Evolutionary conservation across 169 alveolate genomes (phyloP), one percentile per base, ranked within the genome.

Genomic region (Amoebophrya sp.): DNA sequence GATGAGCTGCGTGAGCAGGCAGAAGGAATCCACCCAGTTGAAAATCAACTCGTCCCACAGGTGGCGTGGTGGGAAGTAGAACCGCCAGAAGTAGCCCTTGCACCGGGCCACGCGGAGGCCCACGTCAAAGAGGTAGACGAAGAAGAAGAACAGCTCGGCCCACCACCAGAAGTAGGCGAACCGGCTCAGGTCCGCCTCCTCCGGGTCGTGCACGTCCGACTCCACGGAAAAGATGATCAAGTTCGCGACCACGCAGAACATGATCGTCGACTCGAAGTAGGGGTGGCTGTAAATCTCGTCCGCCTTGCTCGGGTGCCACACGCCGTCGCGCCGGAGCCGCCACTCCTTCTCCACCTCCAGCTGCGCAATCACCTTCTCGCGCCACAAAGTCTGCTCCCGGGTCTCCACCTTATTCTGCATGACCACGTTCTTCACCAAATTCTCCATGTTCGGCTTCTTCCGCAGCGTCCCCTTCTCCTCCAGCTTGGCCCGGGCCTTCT

Each of bases 311-410:
- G 83, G 83, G 35, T 66, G 35, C 32, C 1, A 3, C 39, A 66
- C 83, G 83, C 83, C 83, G 83, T 66, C 83, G 29, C 83, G 29
- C 83, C 83, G 83, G 32, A 7, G 1, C 35, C 83, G 29, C 83
- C 83, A 66, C 83, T 66, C 83, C 83, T n/a, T 66, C 83, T 66
- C 83, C 18, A 66, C 83, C 35, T 66, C 83, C 83, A 66, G 35
- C 83, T 66, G 83, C 83, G 29, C 39, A 3, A 66, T 25, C 1
- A 66, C 83, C 18, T 66, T 66, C 35, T 66, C 32, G 7, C 83
- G 12, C 83, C 83, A 66, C 29, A 66, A 25, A 2, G 83, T 25
- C 32, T 66, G 83, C 18, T 66, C 83, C 83, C 18, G 32, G 83
- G 83, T 66, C 32, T 66, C 83, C 35, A 66, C 18, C 32, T 66